These are phyloP conservation scores for Casuarina equisetifolia DNA, from an alignment of 306 rosid species.

Conservation along the genomic window DNA sequence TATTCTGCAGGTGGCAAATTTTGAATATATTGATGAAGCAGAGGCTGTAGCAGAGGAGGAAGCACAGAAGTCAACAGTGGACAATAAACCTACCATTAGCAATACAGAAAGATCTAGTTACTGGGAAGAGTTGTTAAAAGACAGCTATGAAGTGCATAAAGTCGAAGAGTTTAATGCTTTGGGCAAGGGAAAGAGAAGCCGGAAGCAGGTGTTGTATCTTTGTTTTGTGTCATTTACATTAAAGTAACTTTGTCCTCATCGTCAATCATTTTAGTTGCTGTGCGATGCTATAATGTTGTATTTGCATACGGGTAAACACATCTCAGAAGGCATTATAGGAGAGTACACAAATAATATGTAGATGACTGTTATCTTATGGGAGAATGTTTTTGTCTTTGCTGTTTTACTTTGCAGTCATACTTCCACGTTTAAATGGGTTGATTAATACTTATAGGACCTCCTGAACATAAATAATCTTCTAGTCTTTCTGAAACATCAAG, in stretches of 20 bases:
- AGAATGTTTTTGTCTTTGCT: not conserved
- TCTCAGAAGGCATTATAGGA: not conserved
- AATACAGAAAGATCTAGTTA: conserved; percentile 62
- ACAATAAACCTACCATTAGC: conserved; percentile 39
- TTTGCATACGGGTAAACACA: not conserved
- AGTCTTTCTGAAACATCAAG: conserved; percentile 3
- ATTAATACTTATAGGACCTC: conserved; percentile 14
- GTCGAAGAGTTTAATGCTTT: conserved; percentile 82
- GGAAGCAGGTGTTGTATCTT: conserved; percentile 67
- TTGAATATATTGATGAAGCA: conserved; percentile 87
- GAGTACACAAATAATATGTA: not conserved
- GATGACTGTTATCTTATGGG: not conserved
- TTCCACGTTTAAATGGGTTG: conserved; percentile 1
- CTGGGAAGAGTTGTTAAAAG: conserved; percentile 96
- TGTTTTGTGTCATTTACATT: conserved; percentile 12
- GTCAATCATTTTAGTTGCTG: not conserved
- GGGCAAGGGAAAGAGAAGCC: conserved; percentile 96
- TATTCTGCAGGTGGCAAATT: conserved; percentile 84
- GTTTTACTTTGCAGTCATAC: conserved; percentile 4
- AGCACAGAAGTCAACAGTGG: conserved; percentile 56
- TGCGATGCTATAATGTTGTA: not conserved
- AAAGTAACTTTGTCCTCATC: conserved; percentile 6
- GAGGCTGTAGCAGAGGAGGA: conserved; percentile 82
- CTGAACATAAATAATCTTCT: not conserved
- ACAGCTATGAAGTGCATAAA: conserved; percentile 84